Percentiles rank a stretch among this genome's conserved stretches.
phyloP scores from a whole-genome alignment of 192 early-diverging fungal genomes.

The Coemansia sp. region DNA sequence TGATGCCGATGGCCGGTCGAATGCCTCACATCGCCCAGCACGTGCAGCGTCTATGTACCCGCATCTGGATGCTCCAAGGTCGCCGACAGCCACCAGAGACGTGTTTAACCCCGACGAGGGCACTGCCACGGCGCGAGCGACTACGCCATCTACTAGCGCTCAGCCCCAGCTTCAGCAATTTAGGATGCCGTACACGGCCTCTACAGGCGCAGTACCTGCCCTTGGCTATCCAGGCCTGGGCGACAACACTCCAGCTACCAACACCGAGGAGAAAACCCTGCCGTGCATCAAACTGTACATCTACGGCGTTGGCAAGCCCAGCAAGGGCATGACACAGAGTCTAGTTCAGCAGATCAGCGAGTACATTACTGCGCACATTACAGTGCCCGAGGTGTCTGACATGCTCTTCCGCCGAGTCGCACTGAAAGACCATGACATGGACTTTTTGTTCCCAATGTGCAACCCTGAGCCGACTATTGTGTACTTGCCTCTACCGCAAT shows the following conservation, averaged over 20 bases:
- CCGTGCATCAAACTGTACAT: slow-evolving; percentile 43
- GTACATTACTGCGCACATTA: slow-evolving; percentile 42
- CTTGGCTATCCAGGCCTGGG: slow-evolving; percentile 15
- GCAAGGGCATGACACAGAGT: slow-evolving; percentile 44
- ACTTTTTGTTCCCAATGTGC: slow-evolving; percentile 54
- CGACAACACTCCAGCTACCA: slow-evolving; percentile 12
- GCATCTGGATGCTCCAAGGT: slow-evolving; percentile 7
- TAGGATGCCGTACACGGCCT: not conserved
- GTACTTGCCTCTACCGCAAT: slow-evolving; percentile 53
- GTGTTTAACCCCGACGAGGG: not conserved
- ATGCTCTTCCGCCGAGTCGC: slow-evolving; percentile 45
- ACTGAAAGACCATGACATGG: slow-evolving; percentile 50
- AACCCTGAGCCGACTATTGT: slow-evolving; percentile 52
- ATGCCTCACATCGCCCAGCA: slow-evolving; percentile 1
- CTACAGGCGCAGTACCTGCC: slow-evolving; percentile 15
- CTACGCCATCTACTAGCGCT: not conserved
- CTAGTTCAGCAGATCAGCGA: slow-evolving; percentile 53
- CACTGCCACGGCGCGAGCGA: not conserved
- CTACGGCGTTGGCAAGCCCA: slow-evolving; percentile 48
- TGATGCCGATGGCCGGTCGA: slow-evolving; percentile 7
- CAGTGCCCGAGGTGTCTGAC: slow-evolving; percentile 54
- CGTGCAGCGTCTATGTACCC: not conserved
- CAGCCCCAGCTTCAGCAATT: slow-evolving; percentile 4
- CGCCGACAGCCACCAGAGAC: not conserved
- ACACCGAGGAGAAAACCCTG: slow-evolving; percentile 29